Percentiles rank a stretch among this genome's conserved stretches.
Conservation (phyloP, 352 stramenopile species). For the Globisporangium alternatum region DNA sequence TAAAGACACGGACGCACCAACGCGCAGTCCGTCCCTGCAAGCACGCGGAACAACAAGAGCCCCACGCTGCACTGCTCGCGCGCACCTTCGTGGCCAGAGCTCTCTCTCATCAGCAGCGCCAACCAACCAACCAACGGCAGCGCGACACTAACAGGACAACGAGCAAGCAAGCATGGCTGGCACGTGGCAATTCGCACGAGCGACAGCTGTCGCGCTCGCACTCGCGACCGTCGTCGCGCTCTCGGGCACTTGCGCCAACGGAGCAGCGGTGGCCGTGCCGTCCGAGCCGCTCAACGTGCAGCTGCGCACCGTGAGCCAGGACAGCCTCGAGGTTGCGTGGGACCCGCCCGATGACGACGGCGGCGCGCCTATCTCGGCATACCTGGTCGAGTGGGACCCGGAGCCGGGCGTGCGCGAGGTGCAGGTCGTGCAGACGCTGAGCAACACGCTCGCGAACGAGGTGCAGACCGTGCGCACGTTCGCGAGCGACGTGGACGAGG, state of each 20-base stretch:
- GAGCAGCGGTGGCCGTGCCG: conserved; percentile 22
- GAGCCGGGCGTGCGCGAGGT: conserved; percentile 85
- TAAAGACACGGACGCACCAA: too few relatives aligned
- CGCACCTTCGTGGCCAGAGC: too few relatives aligned
- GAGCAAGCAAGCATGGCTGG: neutral
- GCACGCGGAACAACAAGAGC: too few relatives aligned
- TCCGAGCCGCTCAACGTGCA: conserved; percentile 59
- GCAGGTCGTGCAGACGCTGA: conserved; percentile 78
- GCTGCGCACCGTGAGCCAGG: conserved; percentile 63
- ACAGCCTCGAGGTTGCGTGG: conserved; percentile 71
- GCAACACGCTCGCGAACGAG: conserved; percentile 91
- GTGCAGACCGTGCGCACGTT: conserved; percentile 91
- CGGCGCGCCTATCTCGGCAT: conserved; percentile 69
- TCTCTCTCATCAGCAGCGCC: too few relatives aligned
- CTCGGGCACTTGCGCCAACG: neutral
- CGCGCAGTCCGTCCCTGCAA: too few relatives aligned
- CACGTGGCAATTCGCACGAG: neutral
- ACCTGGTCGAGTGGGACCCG: conserved; percentile 92
- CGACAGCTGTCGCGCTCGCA: too few relatives aligned
- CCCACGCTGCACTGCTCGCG: too few relatives aligned
- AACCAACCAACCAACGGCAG: too few relatives aligned
- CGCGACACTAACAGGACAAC: neutral
- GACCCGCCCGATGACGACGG: conserved; percentile 69
- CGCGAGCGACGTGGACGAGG: conserved; percentile 80
- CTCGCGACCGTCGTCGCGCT: neutral